A percentile compares a stretch with the other conserved stretches of the same genome.
phyloP scores from a whole-genome alignment of 164 flowering plant species.

The Vitis rotundifolia region DNA sequence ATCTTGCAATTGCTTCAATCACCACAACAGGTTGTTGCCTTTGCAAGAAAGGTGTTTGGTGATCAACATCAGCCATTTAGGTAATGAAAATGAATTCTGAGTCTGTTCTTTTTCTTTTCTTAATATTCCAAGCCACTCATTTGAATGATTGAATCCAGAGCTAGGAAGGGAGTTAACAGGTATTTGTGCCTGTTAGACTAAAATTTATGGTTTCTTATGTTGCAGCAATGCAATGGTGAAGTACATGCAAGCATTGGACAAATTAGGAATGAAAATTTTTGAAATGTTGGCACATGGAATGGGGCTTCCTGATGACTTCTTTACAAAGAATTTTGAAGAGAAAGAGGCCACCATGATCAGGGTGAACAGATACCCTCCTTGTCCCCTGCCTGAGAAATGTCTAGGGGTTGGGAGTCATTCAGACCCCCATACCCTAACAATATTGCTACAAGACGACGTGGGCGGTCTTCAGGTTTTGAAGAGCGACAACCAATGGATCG shows the following conservation, averaged over 20 bases:
- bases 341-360: constrained; percentile 34
- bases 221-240: constrained; percentile 27
- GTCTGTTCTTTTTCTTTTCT: background rate
- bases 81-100: constrained; percentile 12
- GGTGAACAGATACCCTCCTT: constrained; percentile 34
- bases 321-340: constrained; percentile 30
- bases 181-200: background rate
- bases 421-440: constrained; percentile 37
- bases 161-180: too few relatives aligned
- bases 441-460: constrained; percentile 34
- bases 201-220: background rate
- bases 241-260: constrained; percentile 30
- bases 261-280: constrained; percentile 29
- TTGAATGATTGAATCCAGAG: too few relatives aligned
- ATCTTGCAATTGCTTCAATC: constrained; percentile 38
- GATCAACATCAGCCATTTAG: constrained; percentile 26
- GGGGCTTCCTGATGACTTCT: constrained; percentile 29
- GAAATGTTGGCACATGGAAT: constrained; percentile 37
- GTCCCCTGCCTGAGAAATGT: constrained; percentile 38
- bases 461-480: constrained; percentile 37
- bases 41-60: constrained; percentile 34
- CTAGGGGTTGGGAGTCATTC: constrained; percentile 40
- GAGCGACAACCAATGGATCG: constrained; percentile 26
- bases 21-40: constrained; percentile 26
- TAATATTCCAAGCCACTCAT: too few relatives aligned